Evolutionary conservation across 768 basidiomycete species (phyloP).

Genomic region (Suillus placidus): DNA sequence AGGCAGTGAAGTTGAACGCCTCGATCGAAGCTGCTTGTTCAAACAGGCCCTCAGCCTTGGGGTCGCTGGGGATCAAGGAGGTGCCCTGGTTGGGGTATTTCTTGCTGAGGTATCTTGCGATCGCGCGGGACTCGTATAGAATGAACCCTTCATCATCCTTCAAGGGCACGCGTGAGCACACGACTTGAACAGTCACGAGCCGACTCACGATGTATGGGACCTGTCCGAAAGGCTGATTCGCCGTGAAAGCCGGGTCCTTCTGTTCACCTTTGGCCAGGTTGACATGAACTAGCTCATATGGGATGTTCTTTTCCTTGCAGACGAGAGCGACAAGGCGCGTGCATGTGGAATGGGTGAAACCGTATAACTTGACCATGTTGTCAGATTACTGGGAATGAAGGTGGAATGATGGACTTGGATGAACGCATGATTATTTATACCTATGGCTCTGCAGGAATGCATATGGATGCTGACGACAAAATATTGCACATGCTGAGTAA

Average conservation of each 20-base stretch:
- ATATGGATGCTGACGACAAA: neutral
- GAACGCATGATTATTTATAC: neutral
- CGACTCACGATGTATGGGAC: slow-evolving; percentile 45
- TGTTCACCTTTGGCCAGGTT: slow-evolving; percentile 49
- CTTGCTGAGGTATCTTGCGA: slow-evolving; percentile 56
- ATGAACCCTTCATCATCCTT: slow-evolving; percentile 65
- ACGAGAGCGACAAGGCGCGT: slow-evolving; percentile 54
- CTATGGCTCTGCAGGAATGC: neutral
- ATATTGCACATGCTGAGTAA: too few relatives aligned
- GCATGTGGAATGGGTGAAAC: slow-evolving; percentile 43
- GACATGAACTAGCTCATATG: slow-evolving; percentile 52
- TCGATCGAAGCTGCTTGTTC: slow-evolving; percentile 49
- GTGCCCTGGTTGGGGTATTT: slow-evolving; percentile 58
- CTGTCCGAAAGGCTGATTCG: slow-evolving; percentile 62
- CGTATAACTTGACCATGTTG: slow-evolving; percentile 41
- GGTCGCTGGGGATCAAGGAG: slow-evolving; percentile 42
- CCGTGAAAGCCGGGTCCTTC: slow-evolving; percentile 46
- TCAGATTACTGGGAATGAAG: neutral
- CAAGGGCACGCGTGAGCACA: too few relatives aligned
- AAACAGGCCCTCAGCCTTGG: slow-evolving; percentile 34
- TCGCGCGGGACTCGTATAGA: slow-evolving; percentile 65
- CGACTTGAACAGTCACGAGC: too few relatives aligned
- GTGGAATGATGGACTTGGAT: neutral
- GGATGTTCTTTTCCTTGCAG: slow-evolving; percentile 54
- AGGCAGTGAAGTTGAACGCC: slow-evolving; percentile 15